A percentile compares a stretch with the other conserved stretches of the same genome.
Evolutionary conservation across 495 filamentous ascomycete genomes (phyloP).

Genomic region (Chaetomium cochliodes): DNA sequence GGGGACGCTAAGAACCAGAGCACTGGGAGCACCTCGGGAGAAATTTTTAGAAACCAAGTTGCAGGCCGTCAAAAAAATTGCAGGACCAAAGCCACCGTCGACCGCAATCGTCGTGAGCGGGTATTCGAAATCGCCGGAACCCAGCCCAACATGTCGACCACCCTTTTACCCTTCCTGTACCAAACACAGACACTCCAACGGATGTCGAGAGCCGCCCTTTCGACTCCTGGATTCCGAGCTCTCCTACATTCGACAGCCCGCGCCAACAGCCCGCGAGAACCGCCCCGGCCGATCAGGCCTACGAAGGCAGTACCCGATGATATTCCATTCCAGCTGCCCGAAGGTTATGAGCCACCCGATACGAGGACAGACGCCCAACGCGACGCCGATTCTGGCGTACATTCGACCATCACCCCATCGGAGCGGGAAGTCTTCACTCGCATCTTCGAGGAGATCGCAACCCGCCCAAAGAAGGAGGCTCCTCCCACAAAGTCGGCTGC

Average conservation of each 20-base stretch:
- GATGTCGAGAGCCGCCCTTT: conserved; percentile 20
- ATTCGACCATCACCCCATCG: conserved; percentile 55
- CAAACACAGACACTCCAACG: conserved; percentile 62
- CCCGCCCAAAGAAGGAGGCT: not conserved
- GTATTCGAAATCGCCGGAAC: not conserved
- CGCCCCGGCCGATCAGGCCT: not conserved
- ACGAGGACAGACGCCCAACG: conserved; percentile 13
- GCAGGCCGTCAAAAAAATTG: not conserved
- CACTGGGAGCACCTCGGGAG: conserved; percentile 8
- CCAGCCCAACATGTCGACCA: conserved; percentile 36
- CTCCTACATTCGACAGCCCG: conserved; percentile 22
- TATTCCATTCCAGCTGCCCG: conserved; percentile 43
- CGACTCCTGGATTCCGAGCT: conserved; percentile 25
- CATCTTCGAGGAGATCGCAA: conserved; percentile 57
- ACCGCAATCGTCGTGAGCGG: not conserved
- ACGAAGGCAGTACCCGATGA: conserved; percentile 19
- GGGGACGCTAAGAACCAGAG: not conserved
- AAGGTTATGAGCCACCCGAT: conserved; percentile 20
- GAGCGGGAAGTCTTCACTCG: conserved; percentile 57
- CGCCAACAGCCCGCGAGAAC: not conserved
- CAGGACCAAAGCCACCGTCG: conserved; percentile 1
- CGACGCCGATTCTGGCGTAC: conserved; percentile 22
- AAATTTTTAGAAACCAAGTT: conserved; percentile 12
- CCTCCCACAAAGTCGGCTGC: not conserved
- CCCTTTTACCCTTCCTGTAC: conserved; percentile 64